Percentiles rank a stretch among this genome's conserved stretches.
These are phyloP conservation scores for Penicillium sp. DNA, from an alignment of 2,329 filamentous ascomycete species.

Conservation along the genomic window DNA sequence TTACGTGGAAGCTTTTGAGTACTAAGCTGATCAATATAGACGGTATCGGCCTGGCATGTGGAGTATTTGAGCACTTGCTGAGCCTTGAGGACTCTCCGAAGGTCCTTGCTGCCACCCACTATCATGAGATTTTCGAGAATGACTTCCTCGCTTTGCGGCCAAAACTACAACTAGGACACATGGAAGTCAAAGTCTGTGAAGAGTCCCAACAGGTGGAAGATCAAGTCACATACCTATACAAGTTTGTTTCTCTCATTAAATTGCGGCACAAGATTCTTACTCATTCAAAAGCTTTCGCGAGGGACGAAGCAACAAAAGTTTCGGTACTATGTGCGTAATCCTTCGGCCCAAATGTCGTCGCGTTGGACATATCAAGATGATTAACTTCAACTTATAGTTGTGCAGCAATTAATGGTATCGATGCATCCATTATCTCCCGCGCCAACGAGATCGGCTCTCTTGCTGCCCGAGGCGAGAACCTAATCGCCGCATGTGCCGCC, in stretches of 20 bases:
- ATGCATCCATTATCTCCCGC: slow-evolving; percentile 67
- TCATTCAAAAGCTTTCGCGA: slow-evolving; percentile 45
- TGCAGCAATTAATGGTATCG: slow-evolving; percentile 83
- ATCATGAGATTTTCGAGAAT: slow-evolving; percentile 58
- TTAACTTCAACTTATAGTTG: slow-evolving; percentile 52
- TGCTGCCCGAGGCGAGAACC: slow-evolving; percentile 70
- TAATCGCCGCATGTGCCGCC: slow-evolving; percentile 69
- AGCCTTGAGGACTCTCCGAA: slow-evolving; percentile 54
- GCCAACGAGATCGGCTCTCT: slow-evolving; percentile 72
- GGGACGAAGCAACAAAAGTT: slow-evolving; percentile 76
- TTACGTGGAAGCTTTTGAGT: neutral
- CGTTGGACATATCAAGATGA: neutral
- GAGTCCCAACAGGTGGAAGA: slow-evolving; percentile 47
- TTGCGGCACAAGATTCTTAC: neutral
- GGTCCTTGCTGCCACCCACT: slow-evolving; percentile 63
- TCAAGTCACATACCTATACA: slow-evolving; percentile 69
- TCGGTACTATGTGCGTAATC: slow-evolving; percentile 64
- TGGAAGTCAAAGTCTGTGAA: slow-evolving; percentile 54
- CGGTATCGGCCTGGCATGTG: slow-evolving; percentile 64
- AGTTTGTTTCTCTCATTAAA: slow-evolving; percentile 33
- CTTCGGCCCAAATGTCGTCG: neutral
- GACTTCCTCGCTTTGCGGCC: slow-evolving; percentile 51
- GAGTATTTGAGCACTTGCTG: slow-evolving; percentile 60
- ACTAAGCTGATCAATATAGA: slow-evolving; percentile 41
- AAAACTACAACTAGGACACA: slow-evolving; percentile 56